Conservation (phyloP, 176 grass and related monocot species). For the Raddia guianensis region DNA sequence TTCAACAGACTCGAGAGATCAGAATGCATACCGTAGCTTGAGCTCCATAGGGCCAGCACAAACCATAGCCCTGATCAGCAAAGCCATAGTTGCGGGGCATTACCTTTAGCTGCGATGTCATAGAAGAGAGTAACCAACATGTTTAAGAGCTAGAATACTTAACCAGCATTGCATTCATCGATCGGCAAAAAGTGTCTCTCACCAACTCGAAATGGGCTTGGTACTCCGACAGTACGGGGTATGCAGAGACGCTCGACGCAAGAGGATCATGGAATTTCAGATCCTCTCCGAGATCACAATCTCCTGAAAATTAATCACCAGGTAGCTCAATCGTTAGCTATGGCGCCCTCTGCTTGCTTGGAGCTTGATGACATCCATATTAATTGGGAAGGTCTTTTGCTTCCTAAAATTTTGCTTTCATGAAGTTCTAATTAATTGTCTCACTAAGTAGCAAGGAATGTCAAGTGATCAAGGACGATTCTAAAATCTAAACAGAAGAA, state of each 20-base stretch:
- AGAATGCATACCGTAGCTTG: conserved; percentile 40
- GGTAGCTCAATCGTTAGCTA: neutral
- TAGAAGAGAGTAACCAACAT: neutral
- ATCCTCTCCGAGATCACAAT: conserved; percentile 1
- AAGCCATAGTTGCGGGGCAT: neutral
- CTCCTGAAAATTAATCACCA: conserved; percentile 21
- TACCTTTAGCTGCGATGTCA: too few relatives aligned
- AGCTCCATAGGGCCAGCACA: conserved; percentile 23
- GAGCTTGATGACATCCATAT: neutral
- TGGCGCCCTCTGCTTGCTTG: neutral
- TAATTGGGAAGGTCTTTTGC: neutral
- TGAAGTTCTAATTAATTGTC: neutral
- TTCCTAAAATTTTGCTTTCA: neutral
- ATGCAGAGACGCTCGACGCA: neutral
- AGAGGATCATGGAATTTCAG: neutral
- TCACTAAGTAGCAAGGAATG: neutral
- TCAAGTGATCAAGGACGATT: neutral
- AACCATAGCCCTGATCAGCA: conserved; percentile 42
- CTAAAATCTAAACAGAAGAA: neutral
- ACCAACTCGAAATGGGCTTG: conserved; percentile 27
- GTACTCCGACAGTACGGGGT: conserved; percentile 17
- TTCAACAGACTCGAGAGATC: too few relatives aligned
- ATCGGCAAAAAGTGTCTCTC: conserved; percentile 3
- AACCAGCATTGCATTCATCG: neutral
- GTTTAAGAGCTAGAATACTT: neutral